Percentiles rank a stretch among this genome's conserved stretches.
Evolutionary conservation across 345 rosid genomes (phyloP).

Genomic region (Boechera divaricarpa): DNA sequence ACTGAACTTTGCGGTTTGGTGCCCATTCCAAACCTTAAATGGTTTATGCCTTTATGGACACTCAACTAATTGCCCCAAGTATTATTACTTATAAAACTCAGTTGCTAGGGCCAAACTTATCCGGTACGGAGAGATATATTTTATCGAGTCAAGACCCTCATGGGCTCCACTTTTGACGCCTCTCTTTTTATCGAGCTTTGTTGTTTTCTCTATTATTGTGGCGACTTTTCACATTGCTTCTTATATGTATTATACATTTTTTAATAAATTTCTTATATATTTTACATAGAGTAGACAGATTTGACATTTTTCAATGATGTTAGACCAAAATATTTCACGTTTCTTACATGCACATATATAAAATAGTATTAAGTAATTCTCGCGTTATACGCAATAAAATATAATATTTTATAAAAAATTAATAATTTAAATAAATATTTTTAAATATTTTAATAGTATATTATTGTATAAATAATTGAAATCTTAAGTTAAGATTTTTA

Average conservation of each 20-base stretch:
- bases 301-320: background rate
- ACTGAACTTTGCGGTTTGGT: too few relatives aligned
- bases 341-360: background rate
- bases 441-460: too few relatives aligned
- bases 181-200: background rate
- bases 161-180: conserved; percentile 18
- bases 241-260: background rate
- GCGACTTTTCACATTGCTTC: background rate
- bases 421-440: too few relatives aligned
- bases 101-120: background rate
- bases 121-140: background rate
- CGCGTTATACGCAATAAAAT: too few relatives aligned
- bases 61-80: background rate
- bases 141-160: background rate
- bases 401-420: too few relatives aligned
- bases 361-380: too few relatives aligned
- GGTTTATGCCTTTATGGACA: background rate
- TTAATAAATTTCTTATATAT: background rate
- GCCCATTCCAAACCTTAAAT: background rate
- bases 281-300: background rate
- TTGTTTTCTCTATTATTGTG: too few relatives aligned
- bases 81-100: background rate
- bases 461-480: too few relatives aligned
- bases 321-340: background rate
- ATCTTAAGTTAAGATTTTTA: too few relatives aligned